These are phyloP conservation scores for Pleurotus tuber-regium DNA, from an alignment of 768 basidiomycete species.

Conservation along the genomic window DNA sequence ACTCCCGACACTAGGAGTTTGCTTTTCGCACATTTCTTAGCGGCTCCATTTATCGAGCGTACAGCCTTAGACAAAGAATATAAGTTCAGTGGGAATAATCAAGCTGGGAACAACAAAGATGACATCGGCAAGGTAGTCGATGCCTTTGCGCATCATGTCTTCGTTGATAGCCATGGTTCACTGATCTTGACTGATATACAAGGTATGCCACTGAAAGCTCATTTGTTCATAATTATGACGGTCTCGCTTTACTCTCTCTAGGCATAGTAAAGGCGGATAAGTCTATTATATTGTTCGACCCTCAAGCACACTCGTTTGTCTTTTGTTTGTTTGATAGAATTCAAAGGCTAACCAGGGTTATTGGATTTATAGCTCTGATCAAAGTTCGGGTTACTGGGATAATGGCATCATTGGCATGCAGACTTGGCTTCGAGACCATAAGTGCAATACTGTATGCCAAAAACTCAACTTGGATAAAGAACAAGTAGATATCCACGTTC, in stretches of 20 bases:
- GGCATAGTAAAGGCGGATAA: slow-evolving; percentile 1
- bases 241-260: neutral
- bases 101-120: slow-evolving; percentile 15
- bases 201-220: no score
- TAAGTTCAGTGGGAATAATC: slow-evolving; percentile 17
- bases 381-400: slow-evolving; percentile 1
- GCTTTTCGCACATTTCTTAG: slow-evolving; percentile 1
- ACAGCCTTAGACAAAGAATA: neutral
- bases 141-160: slow-evolving; percentile 22
- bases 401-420: neutral
- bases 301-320: slow-evolving; percentile 13
- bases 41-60: neutral
- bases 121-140: slow-evolving; percentile 16
- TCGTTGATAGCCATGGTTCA: slow-evolving; percentile 13
- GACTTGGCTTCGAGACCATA: slow-evolving; percentile 9
- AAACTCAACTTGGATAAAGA: neutral
- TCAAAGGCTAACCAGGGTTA: neutral
- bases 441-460: slow-evolving; percentile 12
- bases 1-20: neutral
- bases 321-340: neutral
- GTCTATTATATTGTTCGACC: slow-evolving; percentile 12
- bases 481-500: neutral
- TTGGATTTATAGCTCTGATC: neutral
- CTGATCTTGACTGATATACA: slow-evolving; percentile 19
- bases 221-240: no score